Base-by-base conservation (phyloP, 208 protist genomes). In the Wallacemonas sp. region DNA sequence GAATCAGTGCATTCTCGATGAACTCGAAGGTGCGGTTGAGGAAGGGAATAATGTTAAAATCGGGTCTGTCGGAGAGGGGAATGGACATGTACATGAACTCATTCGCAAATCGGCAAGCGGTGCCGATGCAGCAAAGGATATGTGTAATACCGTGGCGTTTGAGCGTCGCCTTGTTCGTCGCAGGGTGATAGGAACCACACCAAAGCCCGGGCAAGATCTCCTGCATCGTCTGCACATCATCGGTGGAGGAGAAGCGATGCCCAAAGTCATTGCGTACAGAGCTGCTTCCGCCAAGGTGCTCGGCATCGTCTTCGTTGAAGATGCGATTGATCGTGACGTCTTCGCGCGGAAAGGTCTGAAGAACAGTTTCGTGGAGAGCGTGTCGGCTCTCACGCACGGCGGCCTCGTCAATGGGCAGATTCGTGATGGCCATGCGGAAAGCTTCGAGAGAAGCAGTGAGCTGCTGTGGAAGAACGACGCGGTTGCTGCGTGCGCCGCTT, bases 191-290 rank as follows among this genome's bases (percentile, higher is more conserved):
- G 5, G 80, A 86, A n/a, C 90, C 85, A 44, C 87, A 80, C 77
- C 79, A 96, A 38, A 96, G 72, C 0, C 90, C 86, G 12, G 84
- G 80, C 6, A 92, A 51, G 41, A 96, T 77, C 67, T 91, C 75
- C 54, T 96, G 86, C 90, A 96, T 91, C 28, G 64, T 60, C 33
- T 78, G 45, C 53, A 81, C 30, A 30, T 47, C 41, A 36, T 62
- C 39, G 12, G 56, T 45, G 26, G 56, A 62, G 11, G 56, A 51
- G 36, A 62, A 49, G 12, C 41, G 56, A 15, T 62, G 56, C 4
- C 41, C 56, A 28, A 5, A 45, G 56, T 62, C 71, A 55, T 30
- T 66, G 46, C 41, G 45, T 8, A 36, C 5, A n/a, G 28, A 66
- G 17, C 34, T 24, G 12, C 15, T 19, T 8, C 51, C 51, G 51